These are phyloP conservation scores for Hypoxylon sp. DNA, from an alignment of 2,329 filamentous ascomycete species.

Conservation along the genomic window DNA sequence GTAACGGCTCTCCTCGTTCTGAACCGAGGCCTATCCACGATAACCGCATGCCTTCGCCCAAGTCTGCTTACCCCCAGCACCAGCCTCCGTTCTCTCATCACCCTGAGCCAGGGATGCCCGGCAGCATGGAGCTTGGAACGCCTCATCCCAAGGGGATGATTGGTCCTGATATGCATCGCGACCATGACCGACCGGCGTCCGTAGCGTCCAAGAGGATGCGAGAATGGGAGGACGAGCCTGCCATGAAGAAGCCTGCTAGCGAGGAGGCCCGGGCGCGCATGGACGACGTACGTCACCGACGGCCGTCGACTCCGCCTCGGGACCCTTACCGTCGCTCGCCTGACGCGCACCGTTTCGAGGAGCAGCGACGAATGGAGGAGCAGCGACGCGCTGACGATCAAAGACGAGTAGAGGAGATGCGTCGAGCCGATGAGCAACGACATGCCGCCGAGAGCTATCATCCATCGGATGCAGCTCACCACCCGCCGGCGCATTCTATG, in stretches of 20 bases:
- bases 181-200: conserved; percentile 78
- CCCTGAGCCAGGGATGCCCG: conserved; percentile 64
- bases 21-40: conserved; percentile 82
- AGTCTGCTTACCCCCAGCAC: conserved; percentile 82
- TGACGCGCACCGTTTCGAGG: conserved; percentile 71
- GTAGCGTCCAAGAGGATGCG: conserved; percentile 83
- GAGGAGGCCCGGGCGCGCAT: conserved; percentile 88
- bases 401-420: conserved; percentile 64
- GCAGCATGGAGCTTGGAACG: conserved; percentile 73
- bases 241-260: conserved; percentile 84
- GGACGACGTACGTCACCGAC: conserved; percentile 82
- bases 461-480: conserved; percentile 90
- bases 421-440: conserved; percentile 67
- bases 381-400: conserved; percentile 61
- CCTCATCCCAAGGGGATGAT: conserved; percentile 61
- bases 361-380: conserved; percentile 67
- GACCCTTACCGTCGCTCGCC: conserved; percentile 79
- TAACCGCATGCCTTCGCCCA: conserved; percentile 88
- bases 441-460: conserved; percentile 83
- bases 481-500: conserved; percentile 71
- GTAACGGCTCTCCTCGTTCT: conserved; percentile 79
- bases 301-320: conserved; percentile 76
- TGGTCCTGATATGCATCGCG: conserved; percentile 71
- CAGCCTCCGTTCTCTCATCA: conserved; percentile 75
- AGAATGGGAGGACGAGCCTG: conserved; percentile 89